Base-by-base conservation (phyloP, 2,329 filamentous ascomycete genomes). In the Neopestalotiopsis clavispora region DNA sequence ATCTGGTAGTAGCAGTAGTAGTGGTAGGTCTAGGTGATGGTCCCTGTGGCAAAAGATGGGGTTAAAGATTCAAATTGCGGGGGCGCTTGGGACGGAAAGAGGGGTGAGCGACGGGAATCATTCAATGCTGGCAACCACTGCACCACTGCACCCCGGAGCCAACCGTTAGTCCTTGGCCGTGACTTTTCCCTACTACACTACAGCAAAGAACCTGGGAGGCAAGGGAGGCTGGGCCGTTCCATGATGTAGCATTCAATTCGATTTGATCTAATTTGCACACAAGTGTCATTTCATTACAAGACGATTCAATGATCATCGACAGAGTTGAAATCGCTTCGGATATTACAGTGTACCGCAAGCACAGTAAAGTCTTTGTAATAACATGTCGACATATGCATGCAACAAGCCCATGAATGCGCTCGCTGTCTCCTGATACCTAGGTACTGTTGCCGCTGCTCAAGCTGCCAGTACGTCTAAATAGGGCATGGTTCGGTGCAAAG, bases 21-120 rank as follows among this genome's bases (percentile, higher is more conserved):
- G 45, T 52, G 45, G 45, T 52, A 52, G 45, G n/a, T 20, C 45
- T 52, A 52, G 17, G 32, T 34, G 32, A 59, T 59, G 57, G 20
- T 59, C 10, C 57, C 57, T 38, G 59, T 62, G 59, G 59, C 59
- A 62, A 62, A 62, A 62, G 59, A 62, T 62, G 59, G 59, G 59
- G 59, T 38, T 62, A 42, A 34, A 62, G 59, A 40, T n/a, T 62
- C n/a, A 20, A 40, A 38, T 62, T 59, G 59, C 30, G 59, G 59
- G 32, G 30, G 20, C 45, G n/a, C 45, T 52, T 17, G 45, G 45
- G 34, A 34, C 34, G 17, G 13, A 40, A 20, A 62, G 34, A 30
- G 59, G 59, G 28, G 42, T 52, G 45, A 52, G 45, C 17, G 45
- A 52, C n/a, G 17, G 45, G 17, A 52, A 20, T 20, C 20, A 17